phyloP scores from a whole-genome alignment of 148 eudicot genomes.

The Oxyria digyna region DNA sequence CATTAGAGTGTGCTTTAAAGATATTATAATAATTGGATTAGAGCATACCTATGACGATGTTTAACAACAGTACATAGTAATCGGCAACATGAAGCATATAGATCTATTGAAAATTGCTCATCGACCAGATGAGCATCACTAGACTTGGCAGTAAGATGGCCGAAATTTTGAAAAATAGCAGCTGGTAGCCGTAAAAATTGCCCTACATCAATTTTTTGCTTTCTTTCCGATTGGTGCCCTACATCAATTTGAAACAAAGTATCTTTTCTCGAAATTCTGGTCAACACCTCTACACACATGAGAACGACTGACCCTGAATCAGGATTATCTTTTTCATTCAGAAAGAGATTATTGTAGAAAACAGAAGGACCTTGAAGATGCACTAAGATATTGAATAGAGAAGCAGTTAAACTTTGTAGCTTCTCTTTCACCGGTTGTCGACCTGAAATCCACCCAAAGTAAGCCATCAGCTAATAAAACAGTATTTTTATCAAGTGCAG shows the following conservation, averaged over 20 bases:
- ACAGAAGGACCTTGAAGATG: conserved; percentile 67
- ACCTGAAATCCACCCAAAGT: conserved; percentile 37
- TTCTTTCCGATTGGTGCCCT: neutral
- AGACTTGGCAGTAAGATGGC: conserved; percentile 17
- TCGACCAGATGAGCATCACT: conserved; percentile 24
- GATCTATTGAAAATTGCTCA: conserved; percentile 36
- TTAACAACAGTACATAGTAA: conserved; percentile 61
- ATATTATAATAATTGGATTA: neutral
- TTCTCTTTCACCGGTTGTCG: conserved; percentile 40
- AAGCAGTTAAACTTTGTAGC: conserved; percentile 47
- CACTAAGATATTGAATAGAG: conserved; percentile 57
- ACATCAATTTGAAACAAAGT: conserved; percentile 44
- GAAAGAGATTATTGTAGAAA: conserved; percentile 22
- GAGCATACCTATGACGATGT: conserved; percentile 59
- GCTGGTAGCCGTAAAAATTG: conserved; percentile 58
- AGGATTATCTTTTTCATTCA: conserved; percentile 25
- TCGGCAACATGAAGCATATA: conserved; percentile 77
- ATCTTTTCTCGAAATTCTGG: conserved; percentile 60
- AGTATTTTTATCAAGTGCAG: neutral
- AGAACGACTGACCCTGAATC: conserved; percentile 73
- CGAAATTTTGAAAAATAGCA: conserved; percentile 45
- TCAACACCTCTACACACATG: conserved; percentile 74
- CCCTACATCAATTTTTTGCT: conserved; percentile 21
- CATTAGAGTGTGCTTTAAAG: neutral
- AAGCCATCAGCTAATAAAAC: conserved; percentile 10